Base-by-base conservation (phyloP, 1,139 yeast genomes). In the Yamadazyma conglobata region DNA sequence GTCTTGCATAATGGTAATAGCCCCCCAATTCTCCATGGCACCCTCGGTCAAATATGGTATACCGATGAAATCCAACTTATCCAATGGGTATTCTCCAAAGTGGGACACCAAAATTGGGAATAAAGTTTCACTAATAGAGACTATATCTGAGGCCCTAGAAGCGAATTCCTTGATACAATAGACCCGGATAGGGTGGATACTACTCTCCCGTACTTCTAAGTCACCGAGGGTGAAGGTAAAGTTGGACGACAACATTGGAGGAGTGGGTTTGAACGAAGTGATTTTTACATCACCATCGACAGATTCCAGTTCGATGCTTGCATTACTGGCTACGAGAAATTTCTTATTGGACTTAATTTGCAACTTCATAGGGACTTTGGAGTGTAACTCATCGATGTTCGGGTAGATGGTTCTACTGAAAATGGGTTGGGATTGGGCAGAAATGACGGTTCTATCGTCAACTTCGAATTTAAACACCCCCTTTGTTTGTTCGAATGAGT, bases 21-120 rank as follows among this genome's bases (percentile, higher is more conserved):
- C 57, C 3, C 86, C 84, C 75, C 83, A 79, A 48, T 82, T 81
- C 50, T 83, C 93, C 79, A 81, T 83, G 4, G 85, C 91, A 36
- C 85, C 83, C 51, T 82, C 89, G 19, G 77, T 66, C 37, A 83
- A 62, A 44, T 77, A 80, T 5, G 91, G 91, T 10, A 83, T 52
- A 1, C 83, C 73, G 2, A 79, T 72, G 27, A 83, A 57, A 47
- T 82, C 91, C 23, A 82, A 53, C 43, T 83, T 83, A 5, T 62
- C 56, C 40, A 79, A 57, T 1, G 89, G 89, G 44, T 65, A 81
- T 2, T 48, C 40, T 0, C 63, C 60, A 31, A 81, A 67, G 19
- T 64, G 54, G 0, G 50, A 31, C 34, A 66, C 73, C 24, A 62
- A 40, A 3, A 73, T 35, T 3, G 81, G 79, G 18, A 80, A 52